phyloP scores from a whole-genome alignment of 148 eudicot genomes.

The Nepenthes gracilis region DNA sequence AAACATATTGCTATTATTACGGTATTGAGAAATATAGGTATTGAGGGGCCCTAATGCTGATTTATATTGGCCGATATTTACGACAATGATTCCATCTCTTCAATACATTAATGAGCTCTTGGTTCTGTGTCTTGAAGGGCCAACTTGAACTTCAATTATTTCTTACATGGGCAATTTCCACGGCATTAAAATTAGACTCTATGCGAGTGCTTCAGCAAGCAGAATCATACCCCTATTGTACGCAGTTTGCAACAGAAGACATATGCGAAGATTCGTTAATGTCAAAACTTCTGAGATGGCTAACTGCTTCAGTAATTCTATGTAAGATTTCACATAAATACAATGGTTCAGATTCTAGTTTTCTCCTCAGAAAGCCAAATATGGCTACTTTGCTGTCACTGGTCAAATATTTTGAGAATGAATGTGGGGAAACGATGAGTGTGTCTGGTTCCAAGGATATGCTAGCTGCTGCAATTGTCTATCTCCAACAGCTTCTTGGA shows the following conservation, averaged over 20 bases:
- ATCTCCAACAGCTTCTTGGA: conserved; percentile 57
- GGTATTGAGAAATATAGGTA: too few species aligned
- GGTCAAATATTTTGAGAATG: conserved; percentile 17
- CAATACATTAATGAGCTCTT: conserved; percentile 2
- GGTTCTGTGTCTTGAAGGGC: conserved; percentile 33
- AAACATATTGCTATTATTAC: too few species aligned
- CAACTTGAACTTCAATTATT: conserved; percentile 47
- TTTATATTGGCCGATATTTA: too few species aligned
- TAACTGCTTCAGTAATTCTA: conserved; percentile 64
- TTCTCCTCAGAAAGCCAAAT: conserved; percentile 12
- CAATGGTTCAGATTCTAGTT: conserved; percentile 8
- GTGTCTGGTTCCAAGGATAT: conserved; percentile 28
- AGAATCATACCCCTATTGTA: conserved; percentile 11
- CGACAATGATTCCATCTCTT: too few species aligned
- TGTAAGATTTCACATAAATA: conserved; percentile 30
- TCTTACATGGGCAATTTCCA: conserved; percentile 62
- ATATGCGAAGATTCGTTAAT: conserved; percentile 32
- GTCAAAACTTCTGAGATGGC: conserved; percentile 70
- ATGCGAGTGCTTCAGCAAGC: conserved; percentile 7
- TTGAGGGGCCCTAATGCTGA: too few species aligned
- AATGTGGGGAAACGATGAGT: conserved; percentile 12
- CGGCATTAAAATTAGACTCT: conserved; percentile 41
- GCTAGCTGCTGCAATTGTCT: conserved; percentile 42
- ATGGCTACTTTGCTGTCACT: conserved; percentile 37
- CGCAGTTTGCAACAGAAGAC: conserved; percentile 9